These are phyloP conservation scores for Boletus subcaerulescens DNA, from an alignment of 768 basidiomycete species.

Conservation along the genomic window DNA sequence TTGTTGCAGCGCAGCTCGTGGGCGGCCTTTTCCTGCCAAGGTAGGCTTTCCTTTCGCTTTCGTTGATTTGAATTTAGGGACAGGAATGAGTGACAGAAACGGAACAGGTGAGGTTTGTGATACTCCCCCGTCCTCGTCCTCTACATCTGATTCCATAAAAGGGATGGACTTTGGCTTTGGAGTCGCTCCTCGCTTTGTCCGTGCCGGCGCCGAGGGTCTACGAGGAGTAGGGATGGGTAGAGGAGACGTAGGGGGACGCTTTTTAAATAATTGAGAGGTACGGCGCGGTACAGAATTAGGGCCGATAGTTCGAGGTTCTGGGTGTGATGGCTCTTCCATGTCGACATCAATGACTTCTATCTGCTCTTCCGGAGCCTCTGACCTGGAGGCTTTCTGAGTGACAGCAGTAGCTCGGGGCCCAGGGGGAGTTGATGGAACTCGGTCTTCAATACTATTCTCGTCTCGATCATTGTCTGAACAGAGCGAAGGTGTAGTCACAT, in stretches of 20 bases:
- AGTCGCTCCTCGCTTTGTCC: constrained; percentile 37
- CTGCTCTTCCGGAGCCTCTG: constrained; percentile 3
- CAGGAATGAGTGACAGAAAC: constrained; percentile 25
- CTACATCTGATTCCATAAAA: constrained; percentile 18
- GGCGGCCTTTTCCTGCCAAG: constrained; percentile 17
- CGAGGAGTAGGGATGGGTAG: constrained; percentile 52
- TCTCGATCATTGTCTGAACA: constrained; percentile 69
- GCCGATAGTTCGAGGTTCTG: constrained; percentile 7
- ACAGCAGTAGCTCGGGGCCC: constrained; percentile 25
- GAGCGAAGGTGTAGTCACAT: constrained; percentile 61
- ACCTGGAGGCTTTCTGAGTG: not conserved
- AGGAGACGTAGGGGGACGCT: constrained; percentile 63
- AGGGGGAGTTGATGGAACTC: constrained; percentile 50
- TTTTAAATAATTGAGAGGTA: constrained; percentile 46
- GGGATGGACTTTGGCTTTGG: constrained; percentile 24
- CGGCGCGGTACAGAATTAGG: constrained; percentile 11
- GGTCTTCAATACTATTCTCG: constrained; percentile 47
- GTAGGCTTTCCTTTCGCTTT: constrained; percentile 16
- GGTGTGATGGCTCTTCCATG: constrained; percentile 27
- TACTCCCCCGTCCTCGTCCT: constrained; percentile 24
- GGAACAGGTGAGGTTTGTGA: constrained; percentile 11
- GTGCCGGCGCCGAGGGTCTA: constrained; percentile 55
- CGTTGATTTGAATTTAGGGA: constrained; percentile 6
- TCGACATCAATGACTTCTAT: constrained; percentile 39
- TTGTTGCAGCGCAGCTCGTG: constrained; percentile 5